Evolutionary conservation across 345 rosid genomes (phyloP).

Genomic region (Eucalyptus sp.): DNA sequence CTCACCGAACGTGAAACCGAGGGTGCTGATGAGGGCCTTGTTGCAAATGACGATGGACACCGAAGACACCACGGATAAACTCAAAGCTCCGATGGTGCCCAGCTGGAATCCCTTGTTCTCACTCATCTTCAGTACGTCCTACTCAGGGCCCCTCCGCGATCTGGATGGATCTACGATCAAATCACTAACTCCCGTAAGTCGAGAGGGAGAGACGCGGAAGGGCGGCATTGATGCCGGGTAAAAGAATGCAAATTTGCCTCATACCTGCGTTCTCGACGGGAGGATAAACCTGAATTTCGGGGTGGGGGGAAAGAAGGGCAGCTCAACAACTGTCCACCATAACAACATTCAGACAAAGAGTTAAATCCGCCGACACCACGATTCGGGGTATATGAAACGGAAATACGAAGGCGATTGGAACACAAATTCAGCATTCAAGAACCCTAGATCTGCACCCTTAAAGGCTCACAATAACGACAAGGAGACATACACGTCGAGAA

Average conservation of each 20-base stretch:
- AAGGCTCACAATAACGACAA: background rate
- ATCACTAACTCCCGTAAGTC: background rate
- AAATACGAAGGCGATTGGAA: background rate
- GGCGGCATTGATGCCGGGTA: background rate
- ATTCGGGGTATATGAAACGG: background rate
- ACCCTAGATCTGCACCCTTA: slow-evolving; percentile 38
- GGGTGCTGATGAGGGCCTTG: slow-evolving; percentile 96
- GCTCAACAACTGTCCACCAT: slow-evolving; percentile 3
- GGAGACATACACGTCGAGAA: background rate
- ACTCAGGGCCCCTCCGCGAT: slow-evolving; percentile 7
- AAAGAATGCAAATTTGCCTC: background rate
- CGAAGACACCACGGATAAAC: slow-evolving; percentile 96
- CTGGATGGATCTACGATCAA: slow-evolving; percentile 30
- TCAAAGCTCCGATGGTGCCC: slow-evolving; percentile 89
- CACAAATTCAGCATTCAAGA: slow-evolving; percentile 2
- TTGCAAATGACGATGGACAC: slow-evolving; percentile 99
- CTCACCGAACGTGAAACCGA: slow-evolving; percentile 92
- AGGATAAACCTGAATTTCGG: too few species aligned
- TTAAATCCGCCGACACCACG: background rate
- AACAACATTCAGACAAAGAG: background rate
- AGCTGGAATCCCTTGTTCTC: slow-evolving; percentile 88
- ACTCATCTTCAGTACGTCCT: slow-evolving; percentile 59
- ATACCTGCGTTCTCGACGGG: background rate
- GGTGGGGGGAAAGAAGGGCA: background rate
- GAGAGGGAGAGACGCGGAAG: background rate